Base-by-base conservation (phyloP, 2,329 filamentous ascomycete species). In the Ceratocystis smalleyi region DNA sequence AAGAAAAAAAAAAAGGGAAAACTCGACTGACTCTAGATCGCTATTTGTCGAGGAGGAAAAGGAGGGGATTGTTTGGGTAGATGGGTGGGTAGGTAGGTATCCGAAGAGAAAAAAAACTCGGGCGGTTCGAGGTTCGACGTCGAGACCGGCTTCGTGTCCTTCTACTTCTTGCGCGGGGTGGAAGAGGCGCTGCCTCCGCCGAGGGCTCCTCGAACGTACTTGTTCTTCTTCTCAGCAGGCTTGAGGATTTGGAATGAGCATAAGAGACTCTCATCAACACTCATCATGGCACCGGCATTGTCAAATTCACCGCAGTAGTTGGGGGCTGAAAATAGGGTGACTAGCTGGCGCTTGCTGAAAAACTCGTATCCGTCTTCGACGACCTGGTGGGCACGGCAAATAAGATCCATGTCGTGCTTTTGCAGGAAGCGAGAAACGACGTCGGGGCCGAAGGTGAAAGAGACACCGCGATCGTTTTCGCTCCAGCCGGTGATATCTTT, bases 171-270 rank as follows among this genome's bases (percentile, higher is more conserved):
- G 59, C 66, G 67, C 49, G 66, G 66, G 66, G 65, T 64, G 61
- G 64, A 60, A 59, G 62, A 64, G 64, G 66, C 60, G 45, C 66
- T 70, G 68, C 68, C 69, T 68, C 68, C 66, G 78, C 82, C 81
- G 77, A 87, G 81, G 79, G 82, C 81, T 79, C 81, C 81, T 79
- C 85, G 83, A 75, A 95, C 91, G 82, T 95, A 97, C 91, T 97
- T 97, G 89, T 96, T 92, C 87, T 99, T 99, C 87, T 99, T 99
- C 84, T 99, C 94, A 77, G 94, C 94, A 73, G 94, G 94, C 82
- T 97, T 99, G 80, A 99, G 83, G 75, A 99, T 97, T 90, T 97
- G 94, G 87, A 99, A 99, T 68, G 91, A 96, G 82, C 94, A 99
- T 72, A 99, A 82, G 76, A 99, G 79, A 76, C 91, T 96, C 81